Conservation (phyloP, 495 filamentous ascomycete genomes). For the Penicillium lividum region DNA sequence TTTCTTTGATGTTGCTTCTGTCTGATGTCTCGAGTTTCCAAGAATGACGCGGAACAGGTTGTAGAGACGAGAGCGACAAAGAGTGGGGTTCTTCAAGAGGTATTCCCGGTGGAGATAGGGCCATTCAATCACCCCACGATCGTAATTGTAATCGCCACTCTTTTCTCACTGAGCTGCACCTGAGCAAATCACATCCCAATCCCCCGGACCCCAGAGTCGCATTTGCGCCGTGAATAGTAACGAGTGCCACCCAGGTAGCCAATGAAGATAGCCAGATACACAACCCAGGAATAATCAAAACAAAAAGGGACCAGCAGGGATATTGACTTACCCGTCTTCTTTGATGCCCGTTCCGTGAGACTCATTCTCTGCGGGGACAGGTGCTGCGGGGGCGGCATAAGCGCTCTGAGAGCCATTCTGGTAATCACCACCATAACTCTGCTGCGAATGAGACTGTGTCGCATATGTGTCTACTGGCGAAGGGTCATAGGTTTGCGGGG, state of each 20-base stretch:
- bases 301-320: conserved; percentile 21
- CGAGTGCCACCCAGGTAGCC: conserved; percentile 11
- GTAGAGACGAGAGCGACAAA: background rate
- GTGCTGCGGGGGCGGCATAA: conserved; percentile 47
- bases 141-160: background rate
- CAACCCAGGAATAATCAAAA: conserved; percentile 23
- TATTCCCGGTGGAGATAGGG: background rate
- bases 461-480: conserved; percentile 45
- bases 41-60: background rate
- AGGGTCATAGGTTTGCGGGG: conserved; percentile 30
- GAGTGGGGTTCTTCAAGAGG: background rate
- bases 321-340: conserved; percentile 93
- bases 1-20: background rate
- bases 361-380: conserved; percentile 34
- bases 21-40: background rate
- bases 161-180: background rate
- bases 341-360: conserved; percentile 72
- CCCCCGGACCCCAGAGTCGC: conserved; percentile 1
- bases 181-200: background rate
- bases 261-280: conserved; percentile 10
- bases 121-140: background rate
- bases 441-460: conserved; percentile 32
- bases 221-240: conserved; percentile 24
- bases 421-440: conserved; percentile 50
- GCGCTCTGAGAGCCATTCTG: conserved; percentile 66